These are phyloP conservation scores for Cytospora schulzeri DNA, from an alignment of 2,329 filamentous ascomycete genomes.

Conservation along the genomic window DNA sequence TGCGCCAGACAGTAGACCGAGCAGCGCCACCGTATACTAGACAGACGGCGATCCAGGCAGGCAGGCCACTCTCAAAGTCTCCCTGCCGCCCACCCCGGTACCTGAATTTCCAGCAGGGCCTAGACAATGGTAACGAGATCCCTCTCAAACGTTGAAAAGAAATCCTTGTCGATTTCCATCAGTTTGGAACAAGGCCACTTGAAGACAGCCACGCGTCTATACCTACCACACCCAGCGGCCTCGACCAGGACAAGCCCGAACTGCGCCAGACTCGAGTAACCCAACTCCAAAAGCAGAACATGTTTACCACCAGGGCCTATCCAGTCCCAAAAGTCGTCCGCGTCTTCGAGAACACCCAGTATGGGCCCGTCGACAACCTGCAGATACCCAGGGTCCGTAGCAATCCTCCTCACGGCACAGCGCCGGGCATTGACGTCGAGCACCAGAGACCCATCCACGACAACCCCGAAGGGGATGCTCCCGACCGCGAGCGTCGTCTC, in stretches of 20 bases:
- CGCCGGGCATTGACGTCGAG: neutral
- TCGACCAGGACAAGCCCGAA: neutral
- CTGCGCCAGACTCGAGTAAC: no score
- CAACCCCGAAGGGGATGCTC: neutral
- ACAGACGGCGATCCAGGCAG: no score
- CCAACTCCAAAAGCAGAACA: no score
- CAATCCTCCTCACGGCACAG: neutral
- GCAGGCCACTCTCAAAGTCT: no score
- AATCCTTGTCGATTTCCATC: neutral
- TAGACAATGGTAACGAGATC: neutral
- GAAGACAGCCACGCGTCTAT: neutral
- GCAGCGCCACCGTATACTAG: no score
- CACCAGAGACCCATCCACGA: neutral
- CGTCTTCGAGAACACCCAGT: neutral
- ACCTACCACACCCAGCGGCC: no score
- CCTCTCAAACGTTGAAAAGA: neutral
- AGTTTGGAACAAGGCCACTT: no score
- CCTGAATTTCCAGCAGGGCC: no score
- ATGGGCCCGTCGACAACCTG: neutral
- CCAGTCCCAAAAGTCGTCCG: neutral
- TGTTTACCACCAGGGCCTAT: neutral
- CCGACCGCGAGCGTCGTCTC: neutral
- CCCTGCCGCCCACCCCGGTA: no score
- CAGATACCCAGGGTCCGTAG: fast-evolving
- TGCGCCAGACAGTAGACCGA: no score